Evolutionary conservation across 1,284 basidiomycete genomes (phyloP), one percentile per base, ranked within the genome.

Genomic region (Mycosarcoma mackinlayi): DNA sequence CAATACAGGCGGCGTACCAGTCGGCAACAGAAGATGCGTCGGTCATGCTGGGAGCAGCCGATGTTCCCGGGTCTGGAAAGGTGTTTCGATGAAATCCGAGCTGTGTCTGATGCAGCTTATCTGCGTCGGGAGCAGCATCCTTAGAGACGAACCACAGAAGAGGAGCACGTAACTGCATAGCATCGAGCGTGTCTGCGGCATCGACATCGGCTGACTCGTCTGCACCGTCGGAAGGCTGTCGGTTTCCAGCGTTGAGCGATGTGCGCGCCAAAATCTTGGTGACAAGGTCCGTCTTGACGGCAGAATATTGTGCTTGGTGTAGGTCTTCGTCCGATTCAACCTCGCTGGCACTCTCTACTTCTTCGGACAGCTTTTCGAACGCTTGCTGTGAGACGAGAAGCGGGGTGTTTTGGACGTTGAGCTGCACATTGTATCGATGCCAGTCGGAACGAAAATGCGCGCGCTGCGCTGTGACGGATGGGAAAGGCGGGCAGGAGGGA

Each of bases 381-480:
- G 61, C 56, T 18, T 62, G 38, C 25, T 63, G 59, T 0, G 60
- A 54, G n/a, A 71, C 66, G 1, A 73, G 62, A 4, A 61, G 27
- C 2, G 46, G 39, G 14, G 21, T 44, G 16, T 54, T 58, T 33
- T 66, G 64, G 3, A 71, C 50, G 34, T 55, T 64, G 27, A 79
- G 61, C 84, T 95, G 96, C 65, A 94, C 91, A 80, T 98, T 98
- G 85, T 96, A 98, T 51, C 94, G 87, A 86, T 98, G 95, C 95
- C 95, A 98, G 83, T 98, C 94, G 25, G 92, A 92, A 76, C 90
- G 89, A 83, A 93, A 97, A 83, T 98, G 95, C 1, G 85, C 83
- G 42, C 94, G 87, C 79, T 97, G 93, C 52, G 92, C 90, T 27
- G 91, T 88, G 3, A 95, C 88, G 52, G 90, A 89, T 11, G 85